Base-by-base conservation (phyloP, 2,329 filamentous ascomycete species). In the Tolypocladium capitatum region DNA sequence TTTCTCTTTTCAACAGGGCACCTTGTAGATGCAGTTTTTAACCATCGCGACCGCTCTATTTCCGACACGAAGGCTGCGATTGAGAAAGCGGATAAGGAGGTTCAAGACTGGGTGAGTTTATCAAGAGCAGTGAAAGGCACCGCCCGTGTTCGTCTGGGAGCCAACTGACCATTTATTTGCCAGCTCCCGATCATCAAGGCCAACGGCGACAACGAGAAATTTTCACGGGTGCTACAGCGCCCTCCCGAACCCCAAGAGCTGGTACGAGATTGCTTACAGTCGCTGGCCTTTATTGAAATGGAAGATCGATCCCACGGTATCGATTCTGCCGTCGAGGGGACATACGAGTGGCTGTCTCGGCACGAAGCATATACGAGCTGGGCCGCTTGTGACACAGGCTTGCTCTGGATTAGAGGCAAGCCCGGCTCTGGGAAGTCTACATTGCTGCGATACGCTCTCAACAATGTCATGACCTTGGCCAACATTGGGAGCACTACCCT, bases 361-460 rank as follows among this genome's bases (percentile, higher is more conserved):
- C 53, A 67, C 32, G 7, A 48, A 2, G 46, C 36, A 0, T 66
- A 56, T 32, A 49, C 11, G 5, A 45, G 6, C 9, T 67, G 63
- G 63, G 28, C 47, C 4, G 3, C 5, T 0, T 1, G 28, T 0
- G 14, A 55, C 8, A 41, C 20, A n/a, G 57, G 51, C 4, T 5
- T 67, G 0, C 60, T 68, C 4, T 68, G 63, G 64, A 62, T 70
- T 33, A 65, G 63, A 44, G 67, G 67, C 2, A 66, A 69, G 27
- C 65, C 67, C 3, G 66, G 66, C 6, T 60, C 62, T 1, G 66
- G 67, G 2, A 70, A 70, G 46, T 68, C 65, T 5, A 69, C 65
- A 2, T 48, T 70, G 31, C 54, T 70, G 43, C 56, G 55, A 32
- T 58, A 60, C 49, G 30, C 67, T 1, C 55, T 69, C 13, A 51